Evolutionary conservation across 805 yeast genomes (phyloP).

Genomic region (Nematodospora valgi): DNA sequence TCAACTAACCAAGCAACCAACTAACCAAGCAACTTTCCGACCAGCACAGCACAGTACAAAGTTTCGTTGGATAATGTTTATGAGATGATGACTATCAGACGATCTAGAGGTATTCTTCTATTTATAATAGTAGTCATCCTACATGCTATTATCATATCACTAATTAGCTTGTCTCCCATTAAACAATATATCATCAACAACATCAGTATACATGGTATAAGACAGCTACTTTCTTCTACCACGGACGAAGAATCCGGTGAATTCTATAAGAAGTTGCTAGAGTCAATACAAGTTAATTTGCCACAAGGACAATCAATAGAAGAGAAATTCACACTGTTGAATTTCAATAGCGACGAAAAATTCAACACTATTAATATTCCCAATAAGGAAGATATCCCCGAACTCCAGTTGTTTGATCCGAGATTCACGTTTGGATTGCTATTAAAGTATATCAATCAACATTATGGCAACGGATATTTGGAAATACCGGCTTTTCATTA

Average conservation of each 20-base stretch:
- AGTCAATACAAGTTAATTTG: constrained; percentile 5
- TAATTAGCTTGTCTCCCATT: constrained; percentile 8
- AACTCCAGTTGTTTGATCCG: constrained; percentile 23
- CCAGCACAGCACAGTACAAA: too few species aligned
- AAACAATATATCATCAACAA: constrained; percentile 3
- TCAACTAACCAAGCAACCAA: too few species aligned
- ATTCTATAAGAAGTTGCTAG: constrained; percentile 1
- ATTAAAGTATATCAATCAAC: constrained; percentile 15
- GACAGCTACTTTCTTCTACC: constrained; percentile 1
- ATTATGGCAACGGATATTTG: constrained; percentile 6
- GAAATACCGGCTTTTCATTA: constrained; percentile 27
- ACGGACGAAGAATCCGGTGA: not conserved
- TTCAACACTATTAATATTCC: not conserved
- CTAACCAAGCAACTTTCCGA: too few species aligned
- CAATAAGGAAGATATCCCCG: not conserved
- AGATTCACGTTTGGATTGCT: constrained; percentile 24
- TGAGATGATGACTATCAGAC: constrained; percentile 11
- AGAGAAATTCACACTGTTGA: constrained; percentile 1
- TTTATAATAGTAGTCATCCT: constrained; percentile 12
- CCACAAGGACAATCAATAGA: constrained; percentile 1
- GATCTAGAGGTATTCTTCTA: constrained; percentile 15
- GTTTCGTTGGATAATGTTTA: too few species aligned
- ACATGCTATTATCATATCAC: constrained; percentile 12
- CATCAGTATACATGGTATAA: constrained; percentile 1
- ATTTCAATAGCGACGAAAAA: not conserved